Conservation (phyloP, 2,329 filamentous ascomycete species). For the Fusarium paranaense region DNA sequence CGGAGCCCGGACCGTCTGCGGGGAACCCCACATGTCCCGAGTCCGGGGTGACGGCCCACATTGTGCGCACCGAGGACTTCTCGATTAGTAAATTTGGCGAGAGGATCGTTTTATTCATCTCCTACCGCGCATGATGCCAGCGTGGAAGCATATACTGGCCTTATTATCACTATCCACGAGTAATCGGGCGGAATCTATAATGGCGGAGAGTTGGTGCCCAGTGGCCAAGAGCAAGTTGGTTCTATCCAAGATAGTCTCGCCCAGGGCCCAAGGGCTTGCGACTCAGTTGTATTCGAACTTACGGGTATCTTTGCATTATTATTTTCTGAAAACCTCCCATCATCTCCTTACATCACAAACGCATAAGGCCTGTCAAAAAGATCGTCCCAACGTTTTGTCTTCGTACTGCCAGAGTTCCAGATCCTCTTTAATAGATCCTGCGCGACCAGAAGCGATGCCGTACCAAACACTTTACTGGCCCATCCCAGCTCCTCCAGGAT, state of each 20-base stretch:
- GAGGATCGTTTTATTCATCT: not conserved
- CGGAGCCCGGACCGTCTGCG: not conserved
- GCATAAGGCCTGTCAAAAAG: slow-evolving; percentile 4
- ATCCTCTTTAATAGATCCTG: slow-evolving; percentile 26
- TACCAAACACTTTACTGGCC: slow-evolving; percentile 34
- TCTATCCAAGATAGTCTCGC: not conserved
- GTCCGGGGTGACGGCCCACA: not conserved
- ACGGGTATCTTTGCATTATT: not conserved
- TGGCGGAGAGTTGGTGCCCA: not conserved
- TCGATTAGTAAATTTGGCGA: not conserved
- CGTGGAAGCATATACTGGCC: not conserved
- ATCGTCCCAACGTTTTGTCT: not conserved
- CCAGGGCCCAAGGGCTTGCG: not conserved
- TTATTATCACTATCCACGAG: not conserved
- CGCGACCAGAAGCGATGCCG: slow-evolving; percentile 32
- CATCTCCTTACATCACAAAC: not conserved
- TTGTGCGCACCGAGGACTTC: not conserved
- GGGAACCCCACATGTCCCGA: not conserved
- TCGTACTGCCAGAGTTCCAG: slow-evolving; percentile 10
- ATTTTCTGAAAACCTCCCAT: not conserved
- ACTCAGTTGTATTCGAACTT: not conserved
- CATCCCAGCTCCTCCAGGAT: slow-evolving; percentile 24
- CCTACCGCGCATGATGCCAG: not conserved
- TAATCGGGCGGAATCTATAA: not conserved
- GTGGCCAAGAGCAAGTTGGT: not conserved